Conservation (phyloP, 352 stramenopile genomes). For the Phytophthora sp. region DNA sequence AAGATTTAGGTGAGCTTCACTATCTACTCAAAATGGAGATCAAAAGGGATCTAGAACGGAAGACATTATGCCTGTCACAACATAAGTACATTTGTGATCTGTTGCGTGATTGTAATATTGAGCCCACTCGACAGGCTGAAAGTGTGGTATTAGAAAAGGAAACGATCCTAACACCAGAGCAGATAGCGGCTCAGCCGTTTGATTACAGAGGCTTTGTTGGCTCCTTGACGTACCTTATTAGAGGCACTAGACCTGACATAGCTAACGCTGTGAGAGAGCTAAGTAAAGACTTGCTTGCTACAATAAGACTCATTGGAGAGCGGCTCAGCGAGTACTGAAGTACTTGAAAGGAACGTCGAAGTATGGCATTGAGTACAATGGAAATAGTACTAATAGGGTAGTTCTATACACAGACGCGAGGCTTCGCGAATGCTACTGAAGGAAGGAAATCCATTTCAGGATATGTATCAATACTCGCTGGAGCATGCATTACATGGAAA, state of each 20-base stretch:
- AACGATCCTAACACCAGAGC: not conserved
- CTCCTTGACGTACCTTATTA: not conserved
- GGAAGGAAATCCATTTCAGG: conserved; percentile 1
- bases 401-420: conserved; percentile 1
- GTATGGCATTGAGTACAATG: conserved; percentile 2
- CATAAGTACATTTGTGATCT: conserved; percentile 4
- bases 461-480: conserved; percentile 13
- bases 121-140: not conserved
- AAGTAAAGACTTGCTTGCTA: conserved; percentile 7
- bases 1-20: conserved; percentile 1
- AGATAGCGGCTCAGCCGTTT: conserved; percentile 3
- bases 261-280: conserved; percentile 1
- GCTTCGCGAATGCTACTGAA: conserved; percentile 4
- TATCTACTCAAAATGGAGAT: conserved; percentile 6
- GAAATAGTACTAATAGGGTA: not conserved
- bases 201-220: conserved; percentile 5
- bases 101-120: not conserved
- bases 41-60: not conserved
- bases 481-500: conserved; percentile 7
- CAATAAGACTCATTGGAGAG: conserved; percentile 2
- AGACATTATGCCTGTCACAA: not conserved
- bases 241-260: conserved; percentile 4
- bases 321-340: conserved; percentile 8
- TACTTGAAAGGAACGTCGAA: conserved; percentile 14
- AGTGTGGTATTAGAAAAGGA: conserved; percentile 3